Conservation (phyloP, 2,329 filamentous ascomycete genomes). For the Cercospora sp. region DNA sequence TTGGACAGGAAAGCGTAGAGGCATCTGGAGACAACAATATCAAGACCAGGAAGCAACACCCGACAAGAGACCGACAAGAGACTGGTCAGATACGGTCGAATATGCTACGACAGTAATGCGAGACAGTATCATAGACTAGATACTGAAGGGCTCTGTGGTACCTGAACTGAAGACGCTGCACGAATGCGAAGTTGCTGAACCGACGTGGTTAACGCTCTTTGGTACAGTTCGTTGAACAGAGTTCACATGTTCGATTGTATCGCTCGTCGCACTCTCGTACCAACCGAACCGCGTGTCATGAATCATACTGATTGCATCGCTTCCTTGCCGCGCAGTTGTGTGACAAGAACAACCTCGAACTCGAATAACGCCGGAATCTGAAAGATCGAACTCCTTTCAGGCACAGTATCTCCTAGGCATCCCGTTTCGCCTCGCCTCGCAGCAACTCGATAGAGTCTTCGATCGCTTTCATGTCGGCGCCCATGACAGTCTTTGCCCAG, state of each 20-base stretch:
- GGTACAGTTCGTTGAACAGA: no score
- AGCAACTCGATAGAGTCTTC: slow-evolving; percentile 19
- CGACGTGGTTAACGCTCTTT: neutral
- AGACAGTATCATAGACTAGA: neutral
- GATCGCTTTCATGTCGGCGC: slow-evolving; percentile 15
- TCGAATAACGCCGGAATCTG: neutral
- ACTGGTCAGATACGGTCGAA: neutral
- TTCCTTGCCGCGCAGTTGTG: neutral
- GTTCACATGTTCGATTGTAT: neutral
- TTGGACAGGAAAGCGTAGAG: neutral
- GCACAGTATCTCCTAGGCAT: neutral
- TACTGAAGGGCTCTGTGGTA: neutral
- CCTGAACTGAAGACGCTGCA: neutral
- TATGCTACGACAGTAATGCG: neutral
- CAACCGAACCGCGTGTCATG: neutral
- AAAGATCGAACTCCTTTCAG: neutral
- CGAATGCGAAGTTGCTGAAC: neutral
- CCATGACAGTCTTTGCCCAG: slow-evolving; percentile 30
- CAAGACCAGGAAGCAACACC: neutral
- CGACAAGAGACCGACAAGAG: neutral
- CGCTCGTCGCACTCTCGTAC: neutral
- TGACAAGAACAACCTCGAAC: neutral
- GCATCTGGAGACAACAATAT: neutral
- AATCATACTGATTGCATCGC: neutral
- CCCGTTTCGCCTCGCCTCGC: slow-evolving; percentile 8